Percentiles rank a stretch among this genome's conserved stretches.
These are phyloP conservation scores for Helminthosporium solani DNA, from an alignment of 2,329 filamentous ascomycete genomes.

Conservation along the genomic window DNA sequence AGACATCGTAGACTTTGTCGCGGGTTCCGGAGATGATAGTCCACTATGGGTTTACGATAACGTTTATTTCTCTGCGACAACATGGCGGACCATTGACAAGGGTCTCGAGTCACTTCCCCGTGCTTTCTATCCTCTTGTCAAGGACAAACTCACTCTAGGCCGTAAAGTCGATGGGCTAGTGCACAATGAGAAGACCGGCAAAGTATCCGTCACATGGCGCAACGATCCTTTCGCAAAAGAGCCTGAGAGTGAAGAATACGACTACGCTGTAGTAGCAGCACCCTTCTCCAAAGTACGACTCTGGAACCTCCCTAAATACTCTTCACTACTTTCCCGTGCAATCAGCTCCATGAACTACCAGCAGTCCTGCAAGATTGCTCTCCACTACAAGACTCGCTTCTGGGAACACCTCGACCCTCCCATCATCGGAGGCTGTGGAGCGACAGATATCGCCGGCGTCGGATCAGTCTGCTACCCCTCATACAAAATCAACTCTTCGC, in stretches of 20 bases:
- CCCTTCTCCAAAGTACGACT: slow-evolving; percentile 65
- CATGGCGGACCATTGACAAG: slow-evolving; percentile 66
- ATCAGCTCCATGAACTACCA: slow-evolving; percentile 54
- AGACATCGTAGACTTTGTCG: slow-evolving; percentile 52
- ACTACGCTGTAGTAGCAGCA: slow-evolving; percentile 66
- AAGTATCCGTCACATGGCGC: slow-evolving; percentile 62
- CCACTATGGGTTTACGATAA: slow-evolving; percentile 54
- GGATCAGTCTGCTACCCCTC: slow-evolving; percentile 66
- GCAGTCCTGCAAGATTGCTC: slow-evolving; percentile 59
- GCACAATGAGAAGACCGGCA: slow-evolving; percentile 53
- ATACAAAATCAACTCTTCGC: slow-evolving; percentile 64
- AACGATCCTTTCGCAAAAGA: slow-evolving; percentile 46
- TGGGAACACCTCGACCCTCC: slow-evolving; percentile 56
- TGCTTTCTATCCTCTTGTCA: slow-evolving; percentile 63
- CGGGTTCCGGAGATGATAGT: slow-evolving; percentile 37
- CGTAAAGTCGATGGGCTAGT: slow-evolving; percentile 59
- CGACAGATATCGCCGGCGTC: slow-evolving; percentile 61
- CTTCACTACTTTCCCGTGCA: slow-evolving; percentile 51
- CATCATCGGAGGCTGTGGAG: slow-evolving; percentile 66
- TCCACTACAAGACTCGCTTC: slow-evolving; percentile 67
- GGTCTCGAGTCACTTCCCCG: slow-evolving; percentile 60
- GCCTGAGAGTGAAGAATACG: slow-evolving; percentile 55
- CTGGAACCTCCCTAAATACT: slow-evolving; percentile 60
- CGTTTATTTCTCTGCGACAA: slow-evolving; percentile 60
- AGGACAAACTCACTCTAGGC: slow-evolving; percentile 57